Percentiles rank a stretch among this genome's conserved stretches.
phyloP scores from a whole-genome alignment of 2,329 filamentous ascomycete genomes.

The Paracoccidioides lutzii region DNA sequence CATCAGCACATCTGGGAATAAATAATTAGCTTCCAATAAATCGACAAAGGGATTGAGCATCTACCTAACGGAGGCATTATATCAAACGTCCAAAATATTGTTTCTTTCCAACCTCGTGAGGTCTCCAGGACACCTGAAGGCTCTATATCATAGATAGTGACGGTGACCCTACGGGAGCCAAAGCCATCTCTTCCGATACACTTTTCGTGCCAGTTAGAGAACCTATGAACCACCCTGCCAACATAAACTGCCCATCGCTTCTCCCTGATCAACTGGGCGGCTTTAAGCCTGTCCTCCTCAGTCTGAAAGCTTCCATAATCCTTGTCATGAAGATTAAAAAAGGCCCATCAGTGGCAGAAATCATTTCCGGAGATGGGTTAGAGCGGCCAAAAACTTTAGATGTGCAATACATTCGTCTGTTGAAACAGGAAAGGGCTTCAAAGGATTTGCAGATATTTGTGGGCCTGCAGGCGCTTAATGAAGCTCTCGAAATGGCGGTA shows the following conservation, averaged over 20 bases:
- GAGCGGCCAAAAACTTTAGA: conserved; percentile 56
- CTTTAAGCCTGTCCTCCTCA: conserved; percentile 27
- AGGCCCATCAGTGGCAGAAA: conserved; percentile 54
- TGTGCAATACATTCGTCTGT: conserved; percentile 55
- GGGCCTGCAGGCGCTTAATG: neutral
- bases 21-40: neutral
- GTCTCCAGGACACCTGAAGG: conserved; percentile 22
- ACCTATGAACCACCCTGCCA: conserved; percentile 54
- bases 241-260: conserved; percentile 64
- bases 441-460: neutral
- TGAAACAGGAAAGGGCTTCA: conserved; percentile 15
- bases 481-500: conserved; percentile 1
- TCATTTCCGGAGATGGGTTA: conserved; percentile 55
- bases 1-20: conserved; percentile 54
- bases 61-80: conserved; percentile 49
- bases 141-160: conserved; percentile 12
- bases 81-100: conserved; percentile 27
- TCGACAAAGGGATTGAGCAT: neutral
- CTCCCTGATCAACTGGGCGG: conserved; percentile 47
- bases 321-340: conserved; percentile 51
- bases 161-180: conserved; percentile 2
- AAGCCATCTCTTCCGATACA: conserved; percentile 13
- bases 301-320: conserved; percentile 24
- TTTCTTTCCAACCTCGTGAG: conserved; percentile 13
- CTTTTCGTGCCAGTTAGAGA: conserved; percentile 50